Evolutionary conservation across 2,329 filamentous ascomycete species (phyloP).

Genomic region (Myriosclerotinia duriaeana): DNA sequence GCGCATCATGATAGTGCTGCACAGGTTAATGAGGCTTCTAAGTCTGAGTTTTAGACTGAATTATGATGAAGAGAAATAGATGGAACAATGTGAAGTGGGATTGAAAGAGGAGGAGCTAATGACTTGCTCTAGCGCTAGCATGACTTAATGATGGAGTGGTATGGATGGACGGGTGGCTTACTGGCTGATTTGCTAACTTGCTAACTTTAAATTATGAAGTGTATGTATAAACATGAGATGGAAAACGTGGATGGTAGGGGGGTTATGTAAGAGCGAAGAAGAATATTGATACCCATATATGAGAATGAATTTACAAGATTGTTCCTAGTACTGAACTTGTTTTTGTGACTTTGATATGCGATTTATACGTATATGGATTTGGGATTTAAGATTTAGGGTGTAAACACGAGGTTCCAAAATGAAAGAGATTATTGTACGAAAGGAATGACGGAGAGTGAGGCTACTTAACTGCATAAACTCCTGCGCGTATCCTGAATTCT

Average conservation of each 20-base stretch:
- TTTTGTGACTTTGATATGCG: too few species aligned
- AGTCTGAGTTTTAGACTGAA: conserved; percentile 8
- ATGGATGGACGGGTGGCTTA: neutral
- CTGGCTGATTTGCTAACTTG: neutral
- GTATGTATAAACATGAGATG: neutral
- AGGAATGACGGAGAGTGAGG: too few species aligned
- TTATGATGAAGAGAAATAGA: neutral
- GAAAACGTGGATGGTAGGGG: neutral
- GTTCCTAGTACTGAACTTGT: too few species aligned
- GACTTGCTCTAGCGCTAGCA: neutral
- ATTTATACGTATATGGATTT: too few species aligned
- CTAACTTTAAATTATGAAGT: neutral
- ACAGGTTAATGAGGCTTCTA: conserved; percentile 17
- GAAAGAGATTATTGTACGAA: too few species aligned
- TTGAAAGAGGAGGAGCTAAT: neutral
- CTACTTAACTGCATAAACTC: too few species aligned
- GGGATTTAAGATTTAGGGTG: too few species aligned
- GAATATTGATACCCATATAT: conserved; percentile 13
- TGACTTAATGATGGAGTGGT: conserved; percentile 7
- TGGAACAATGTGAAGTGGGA: too few species aligned
- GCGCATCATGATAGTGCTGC: conserved; percentile 12
- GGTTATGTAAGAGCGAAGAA: conserved; percentile 2
- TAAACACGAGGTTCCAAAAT: too few species aligned
- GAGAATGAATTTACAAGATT: neutral
- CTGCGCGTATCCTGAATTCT: too few species aligned